Conservation (phyloP, 768 basidiomycete genomes). For the Amanita muscaria region DNA sequence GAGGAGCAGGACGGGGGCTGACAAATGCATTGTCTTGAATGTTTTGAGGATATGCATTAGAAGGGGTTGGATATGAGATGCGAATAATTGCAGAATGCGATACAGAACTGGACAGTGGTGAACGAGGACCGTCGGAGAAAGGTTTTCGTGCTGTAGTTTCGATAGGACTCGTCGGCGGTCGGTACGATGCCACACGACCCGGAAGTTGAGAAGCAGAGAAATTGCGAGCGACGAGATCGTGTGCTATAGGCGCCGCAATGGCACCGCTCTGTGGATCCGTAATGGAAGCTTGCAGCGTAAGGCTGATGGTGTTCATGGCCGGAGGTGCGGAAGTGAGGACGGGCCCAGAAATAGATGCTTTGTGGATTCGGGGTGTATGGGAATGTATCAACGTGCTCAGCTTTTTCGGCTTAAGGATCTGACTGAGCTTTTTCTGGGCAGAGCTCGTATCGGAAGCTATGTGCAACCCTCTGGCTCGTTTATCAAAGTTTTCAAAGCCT, state of each 20-base stretch:
- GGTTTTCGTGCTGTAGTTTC: not conserved
- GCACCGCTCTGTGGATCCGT: slow-evolving; percentile 1
- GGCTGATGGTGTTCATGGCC: slow-evolving; percentile 6
- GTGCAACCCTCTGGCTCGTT: not conserved
- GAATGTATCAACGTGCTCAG: slow-evolving; percentile 7
- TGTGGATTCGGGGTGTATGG: slow-evolving; percentile 15
- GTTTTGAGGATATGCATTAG: slow-evolving; percentile 20
- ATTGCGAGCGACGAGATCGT: not conserved
- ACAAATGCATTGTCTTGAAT: slow-evolving; percentile 17
- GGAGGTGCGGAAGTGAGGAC: slow-evolving; percentile 10
- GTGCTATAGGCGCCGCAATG: not conserved
- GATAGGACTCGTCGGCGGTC: not conserved
- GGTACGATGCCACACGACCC: not conserved
- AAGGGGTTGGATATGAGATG: slow-evolving; percentile 14
- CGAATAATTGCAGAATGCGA: slow-evolving; percentile 16
- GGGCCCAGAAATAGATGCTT: slow-evolving; percentile 18
- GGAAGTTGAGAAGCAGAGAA: not conserved
- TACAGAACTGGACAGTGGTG: not conserved
- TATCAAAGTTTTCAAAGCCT: not conserved
- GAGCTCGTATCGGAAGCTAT: slow-evolving; percentile 2
- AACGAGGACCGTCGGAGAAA: not conserved
- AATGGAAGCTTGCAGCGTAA: slow-evolving; percentile 6
- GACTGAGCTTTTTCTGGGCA: slow-evolving; percentile 12
- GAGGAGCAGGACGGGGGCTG: slow-evolving; percentile 18
- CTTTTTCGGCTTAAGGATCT: slow-evolving; percentile 17